These are phyloP conservation scores for Herpotrichia juniperi DNA, from an alignment of 2,329 filamentous ascomycete species.

Conservation along the genomic window DNA sequence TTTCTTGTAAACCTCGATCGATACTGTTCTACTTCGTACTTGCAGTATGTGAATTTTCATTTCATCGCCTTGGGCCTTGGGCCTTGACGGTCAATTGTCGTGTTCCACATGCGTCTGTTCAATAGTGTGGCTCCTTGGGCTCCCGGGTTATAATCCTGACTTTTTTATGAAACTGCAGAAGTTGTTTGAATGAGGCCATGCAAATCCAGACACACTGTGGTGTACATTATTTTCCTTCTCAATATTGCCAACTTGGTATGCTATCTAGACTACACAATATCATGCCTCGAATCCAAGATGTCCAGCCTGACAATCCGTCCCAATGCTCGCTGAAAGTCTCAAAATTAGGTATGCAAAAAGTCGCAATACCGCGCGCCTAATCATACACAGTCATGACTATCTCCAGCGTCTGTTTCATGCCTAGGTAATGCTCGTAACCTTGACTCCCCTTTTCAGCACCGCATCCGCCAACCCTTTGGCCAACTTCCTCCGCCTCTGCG, in stretches of 20 bases:
- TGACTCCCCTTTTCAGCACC: slow-evolving; percentile 41
- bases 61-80: too few relatives aligned
- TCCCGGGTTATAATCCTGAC: too few relatives aligned
- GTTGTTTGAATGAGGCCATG: too few relatives aligned
- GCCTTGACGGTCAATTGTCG: too few relatives aligned
- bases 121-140: too few relatives aligned
- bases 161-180: too few relatives aligned
- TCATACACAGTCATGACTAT: slow-evolving; percentile 28
- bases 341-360: slow-evolving; percentile 1
- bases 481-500: slow-evolving; percentile 45
- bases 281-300: background rate
- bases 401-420: slow-evolving; percentile 4
- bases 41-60: too few relatives aligned
- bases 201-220: background rate
- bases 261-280: background rate
- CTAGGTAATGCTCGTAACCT: slow-evolving; percentile 25
- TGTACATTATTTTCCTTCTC: background rate
- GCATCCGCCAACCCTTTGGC: slow-evolving; percentile 45
- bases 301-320: background rate
- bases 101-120: too few relatives aligned
- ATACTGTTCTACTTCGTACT: too few relatives aligned
- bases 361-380: slow-evolving; percentile 14
- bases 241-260: background rate
- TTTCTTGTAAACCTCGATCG: too few relatives aligned
- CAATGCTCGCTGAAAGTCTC: background rate